Conservation (phyloP, 2,329 filamentous ascomycete genomes). For the Ophiostoma sp. region DNA sequence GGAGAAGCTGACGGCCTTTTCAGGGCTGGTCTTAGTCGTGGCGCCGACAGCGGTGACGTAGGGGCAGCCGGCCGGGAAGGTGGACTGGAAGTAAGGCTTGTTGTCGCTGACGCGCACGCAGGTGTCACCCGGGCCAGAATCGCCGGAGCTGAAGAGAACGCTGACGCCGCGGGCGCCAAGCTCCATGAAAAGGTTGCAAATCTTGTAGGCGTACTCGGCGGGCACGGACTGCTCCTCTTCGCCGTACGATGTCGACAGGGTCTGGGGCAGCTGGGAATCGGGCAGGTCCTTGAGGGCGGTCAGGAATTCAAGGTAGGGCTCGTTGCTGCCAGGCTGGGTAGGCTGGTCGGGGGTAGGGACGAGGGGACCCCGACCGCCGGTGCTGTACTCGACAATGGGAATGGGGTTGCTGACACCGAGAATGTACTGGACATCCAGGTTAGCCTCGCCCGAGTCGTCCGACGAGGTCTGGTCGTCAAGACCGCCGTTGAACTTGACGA, state of each 20-base stretch:
- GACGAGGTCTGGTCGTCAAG: slow-evolving; percentile 43
- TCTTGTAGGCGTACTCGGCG: slow-evolving; percentile 52
- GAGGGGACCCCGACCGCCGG: slow-evolving; percentile 55
- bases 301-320: slow-evolving; percentile 62
- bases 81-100: slow-evolving; percentile 38
- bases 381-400: slow-evolving; percentile 54
- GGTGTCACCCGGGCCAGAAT: slow-evolving; percentile 58
- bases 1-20: slow-evolving; percentile 32
- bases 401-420: slow-evolving; percentile 51
- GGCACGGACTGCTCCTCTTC: slow-evolving; percentile 63
- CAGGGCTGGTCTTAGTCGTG: slow-evolving; percentile 39
- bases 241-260: slow-evolving; percentile 61
- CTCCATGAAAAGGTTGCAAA: slow-evolving; percentile 60
- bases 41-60: slow-evolving; percentile 51
- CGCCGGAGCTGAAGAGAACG: slow-evolving; percentile 56
- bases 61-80: slow-evolving; percentile 37
- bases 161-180: slow-evolving; percentile 63
- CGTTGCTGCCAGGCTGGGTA: slow-evolving; percentile 50
- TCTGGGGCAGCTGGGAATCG: slow-evolving; percentile 50
- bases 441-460: slow-evolving; percentile 47
- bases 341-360: slow-evolving; percentile 48
- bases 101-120: slow-evolving; percentile 51
- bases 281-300: slow-evolving; percentile 51
- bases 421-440: slow-evolving; percentile 59
- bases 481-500: slow-evolving; percentile 52